Conservation (phyloP, 1,284 basidiomycete species). For the Ganoderma multipileum region DNA sequence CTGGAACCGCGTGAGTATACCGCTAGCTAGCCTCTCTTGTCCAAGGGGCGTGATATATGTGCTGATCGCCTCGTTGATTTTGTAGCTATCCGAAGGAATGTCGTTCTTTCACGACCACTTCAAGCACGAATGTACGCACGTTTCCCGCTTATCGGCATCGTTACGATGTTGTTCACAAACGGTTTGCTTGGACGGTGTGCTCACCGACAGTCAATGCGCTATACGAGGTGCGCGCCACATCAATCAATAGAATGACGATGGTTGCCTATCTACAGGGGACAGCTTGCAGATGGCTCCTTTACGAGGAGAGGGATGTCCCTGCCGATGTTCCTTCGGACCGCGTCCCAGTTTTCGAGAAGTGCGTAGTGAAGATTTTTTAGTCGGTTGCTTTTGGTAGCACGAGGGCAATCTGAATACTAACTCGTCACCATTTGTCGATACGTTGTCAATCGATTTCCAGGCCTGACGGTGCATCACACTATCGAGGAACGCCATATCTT, state of each 20-base stretch:
- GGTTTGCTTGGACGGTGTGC: background rate
- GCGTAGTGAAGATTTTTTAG: background rate
- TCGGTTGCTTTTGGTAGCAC: background rate
- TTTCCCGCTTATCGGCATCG: background rate
- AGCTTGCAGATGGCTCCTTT: slow-evolving; percentile 43
- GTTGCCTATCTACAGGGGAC: background rate
- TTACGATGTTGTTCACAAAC: background rate
- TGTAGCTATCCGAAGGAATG: slow-evolving; percentile 37
- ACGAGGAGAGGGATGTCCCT: slow-evolving; percentile 37
- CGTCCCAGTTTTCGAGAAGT: slow-evolving; percentile 33
- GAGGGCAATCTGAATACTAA: background rate
- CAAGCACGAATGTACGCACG: slow-evolving; percentile 40
- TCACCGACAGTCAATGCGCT: slow-evolving; percentile 32
- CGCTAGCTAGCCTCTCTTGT: background rate
- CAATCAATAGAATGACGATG: background rate
- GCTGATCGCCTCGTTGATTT: background rate
- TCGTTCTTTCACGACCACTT: slow-evolving; percentile 39
- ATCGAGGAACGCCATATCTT: slow-evolving; percentile 72
- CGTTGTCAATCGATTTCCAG: slow-evolving; percentile 20
- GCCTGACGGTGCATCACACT: slow-evolving; percentile 72
- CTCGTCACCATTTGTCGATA: background rate
- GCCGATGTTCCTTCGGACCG: slow-evolving; percentile 36
- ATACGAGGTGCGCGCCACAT: slow-evolving; percentile 33
- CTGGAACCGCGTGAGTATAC: slow-evolving; percentile 27
- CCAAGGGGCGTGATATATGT: background rate